phyloP scores from a whole-genome alignment of 208 protist genomes.

The Naegleria fowleri region DNA sequence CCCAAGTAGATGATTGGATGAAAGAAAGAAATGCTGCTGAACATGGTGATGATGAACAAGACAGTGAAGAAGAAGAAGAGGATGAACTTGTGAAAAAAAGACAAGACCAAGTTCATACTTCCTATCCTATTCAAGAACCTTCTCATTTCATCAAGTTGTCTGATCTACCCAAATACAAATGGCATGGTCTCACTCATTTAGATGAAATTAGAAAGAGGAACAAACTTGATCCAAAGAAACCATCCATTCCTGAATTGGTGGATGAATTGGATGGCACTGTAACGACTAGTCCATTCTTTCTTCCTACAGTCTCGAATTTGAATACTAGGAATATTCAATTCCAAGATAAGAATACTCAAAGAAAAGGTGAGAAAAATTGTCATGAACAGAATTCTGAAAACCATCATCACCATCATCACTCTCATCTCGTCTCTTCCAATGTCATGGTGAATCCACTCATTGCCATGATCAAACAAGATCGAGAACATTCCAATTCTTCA shows the following conservation, averaged over 20 bases:
- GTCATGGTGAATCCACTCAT: background rate
- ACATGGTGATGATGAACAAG: background rate
- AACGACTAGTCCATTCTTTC: background rate
- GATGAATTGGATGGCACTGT: background rate
- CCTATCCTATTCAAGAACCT: background rate
- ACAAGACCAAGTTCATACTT: background rate
- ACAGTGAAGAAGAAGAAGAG: constrained; percentile 5
- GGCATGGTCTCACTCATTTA: background rate
- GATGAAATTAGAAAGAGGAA: background rate
- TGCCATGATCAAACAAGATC: background rate
- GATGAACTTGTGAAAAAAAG: background rate
- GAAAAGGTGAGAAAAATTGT: background rate
- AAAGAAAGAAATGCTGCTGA: background rate
- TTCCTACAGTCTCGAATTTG: background rate
- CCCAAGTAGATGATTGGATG: background rate
- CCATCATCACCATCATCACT: no score
- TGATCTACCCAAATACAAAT: constrained; percentile 13
- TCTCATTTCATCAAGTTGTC: background rate
- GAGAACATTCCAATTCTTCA: background rate
- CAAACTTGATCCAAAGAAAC: background rate
- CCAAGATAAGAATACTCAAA: no score
- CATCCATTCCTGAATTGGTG: background rate
- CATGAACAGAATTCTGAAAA: no score
- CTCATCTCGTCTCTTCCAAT: background rate
- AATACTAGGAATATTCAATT: background rate